Conservation (phyloP, 164 flowering plant genomes). For the Nymphaea colorata region DNA sequence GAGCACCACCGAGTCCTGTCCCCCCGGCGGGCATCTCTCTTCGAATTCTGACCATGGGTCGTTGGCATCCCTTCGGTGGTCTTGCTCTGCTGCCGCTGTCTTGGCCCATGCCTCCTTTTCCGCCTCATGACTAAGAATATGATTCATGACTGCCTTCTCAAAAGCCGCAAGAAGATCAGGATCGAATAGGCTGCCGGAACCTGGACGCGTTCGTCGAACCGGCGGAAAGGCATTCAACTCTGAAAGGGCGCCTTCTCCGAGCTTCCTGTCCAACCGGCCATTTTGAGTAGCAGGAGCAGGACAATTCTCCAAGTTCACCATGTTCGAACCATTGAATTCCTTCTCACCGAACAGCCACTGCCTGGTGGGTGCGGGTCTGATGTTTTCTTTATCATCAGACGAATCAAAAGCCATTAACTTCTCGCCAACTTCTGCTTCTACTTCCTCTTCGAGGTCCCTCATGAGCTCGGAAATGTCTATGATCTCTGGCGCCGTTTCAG, state of each 20-base stretch:
- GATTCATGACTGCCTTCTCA: conserved; percentile 22
- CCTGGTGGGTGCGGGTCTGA: conserved; percentile 20
- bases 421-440: conserved; percentile 6
- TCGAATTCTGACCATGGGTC: conserved; percentile 33
- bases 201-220: conserved; percentile 23
- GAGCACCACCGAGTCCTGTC: conserved; percentile 39
- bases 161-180: conserved; percentile 29
- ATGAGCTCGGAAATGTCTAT: conserved; percentile 38
- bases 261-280: neutral
- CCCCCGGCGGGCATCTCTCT: conserved; percentile 68
- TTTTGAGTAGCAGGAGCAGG: neutral
- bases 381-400: conserved; percentile 46
- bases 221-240: conserved; percentile 10
- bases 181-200: conserved; percentile 30
- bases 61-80: conserved; percentile 14
- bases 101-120: conserved; percentile 11
- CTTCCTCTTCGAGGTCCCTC: conserved; percentile 54
- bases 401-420: neutral
- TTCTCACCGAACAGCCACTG: conserved; percentile 6
- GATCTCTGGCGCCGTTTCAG: conserved; percentile 21
- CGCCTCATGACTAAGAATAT: conserved; percentile 17
- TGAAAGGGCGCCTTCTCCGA: conserved; percentile 4
- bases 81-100: conserved; percentile 5
- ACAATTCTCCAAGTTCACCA: neutral
- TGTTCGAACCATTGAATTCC: conserved; percentile 6